Base-by-base conservation (phyloP, 306 rosid genomes). In the Castanea sativa region DNA sequence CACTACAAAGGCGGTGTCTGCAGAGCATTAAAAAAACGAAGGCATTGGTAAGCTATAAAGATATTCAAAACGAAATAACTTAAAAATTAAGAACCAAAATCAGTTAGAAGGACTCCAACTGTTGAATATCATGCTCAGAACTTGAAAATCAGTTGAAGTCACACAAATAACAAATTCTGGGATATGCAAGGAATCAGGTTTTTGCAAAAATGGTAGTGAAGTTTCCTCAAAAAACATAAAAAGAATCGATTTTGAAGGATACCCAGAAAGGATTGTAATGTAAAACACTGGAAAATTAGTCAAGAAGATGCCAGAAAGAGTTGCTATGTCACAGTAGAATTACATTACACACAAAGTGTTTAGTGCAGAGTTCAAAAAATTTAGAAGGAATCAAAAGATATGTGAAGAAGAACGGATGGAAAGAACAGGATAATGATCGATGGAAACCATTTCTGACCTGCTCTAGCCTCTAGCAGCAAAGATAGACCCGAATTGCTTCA, bases 1-100 rank as follows among this genome's bases (percentile, higher is more conserved):
- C 61, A 64, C 43, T 32, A 60, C 69, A 55, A 19, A 19, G 33
- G n/a, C 73, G 4, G 76, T 32, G n/a, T 73, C 70, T 59, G 73
- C 73, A 58, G 6, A 59, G 6, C 49, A 56, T 70, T 4, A 59
- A 18, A 43, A 41, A 41, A 8, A 41, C 12, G 5, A 57, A 56
- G 23, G 35, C 73, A 74, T 27, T 45, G 52, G 27, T 61, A 35
- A 19, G 78, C 61, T 1, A 65, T 16, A 32, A 65, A 5, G 25
- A 65, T 32, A 7, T 32, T 18, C 4, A 5, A 14, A 20, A 12
- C 32, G 14, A 4, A 12, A 15, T 0, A 23, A 29, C 7, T 63
- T 21, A 5, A 25, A 61, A 27, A 70, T 60, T 74, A 3, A 41
- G 23, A 74, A 71, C 20, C 20, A 25, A 71, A 49, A 25, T 13